Conservation (phyloP, 768 basidiomycete genomes). For the Hirschioporus abietinus region DNA sequence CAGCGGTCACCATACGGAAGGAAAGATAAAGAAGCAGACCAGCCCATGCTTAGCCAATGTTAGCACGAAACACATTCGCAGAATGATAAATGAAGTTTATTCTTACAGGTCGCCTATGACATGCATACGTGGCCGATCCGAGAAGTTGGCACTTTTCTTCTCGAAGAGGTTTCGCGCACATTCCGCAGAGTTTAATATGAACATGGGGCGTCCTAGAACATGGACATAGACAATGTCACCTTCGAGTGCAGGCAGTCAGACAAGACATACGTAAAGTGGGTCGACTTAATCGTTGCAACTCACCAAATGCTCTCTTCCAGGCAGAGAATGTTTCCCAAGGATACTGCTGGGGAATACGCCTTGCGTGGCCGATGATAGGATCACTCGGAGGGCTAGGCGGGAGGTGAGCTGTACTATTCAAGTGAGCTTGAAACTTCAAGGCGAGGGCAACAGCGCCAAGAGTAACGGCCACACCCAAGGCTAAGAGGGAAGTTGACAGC, state of each 20-base stretch:
- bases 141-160: constrained; percentile 13
- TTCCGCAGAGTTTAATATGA: constrained; percentile 14
- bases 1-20: constrained; percentile 12
- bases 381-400: constrained; percentile 26
- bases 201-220: constrained; percentile 9
- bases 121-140: constrained; percentile 9
- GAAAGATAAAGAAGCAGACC: constrained; percentile 10
- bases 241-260: not conserved
- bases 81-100: constrained; percentile 5
- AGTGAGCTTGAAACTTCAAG: not conserved
- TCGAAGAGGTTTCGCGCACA: constrained; percentile 10
- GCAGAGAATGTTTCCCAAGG: constrained; percentile 21
- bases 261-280: not conserved
- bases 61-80: not conserved
- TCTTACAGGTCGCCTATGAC: constrained; percentile 11
- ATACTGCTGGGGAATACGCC: constrained; percentile 21
- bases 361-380: constrained; percentile 27
- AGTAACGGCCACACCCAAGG: not conserved
- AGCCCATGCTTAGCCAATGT: constrained; percentile 17
- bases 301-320: constrained; percentile 26
- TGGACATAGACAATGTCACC: constrained; percentile 16
- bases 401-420: constrained; percentile 13
- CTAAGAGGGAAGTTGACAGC: not conserved
- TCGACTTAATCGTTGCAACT: not conserved
- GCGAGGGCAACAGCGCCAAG: not conserved